Conservation (phyloP, 2,329 filamentous ascomycete genomes). For the Colletotrichum sp. region DNA sequence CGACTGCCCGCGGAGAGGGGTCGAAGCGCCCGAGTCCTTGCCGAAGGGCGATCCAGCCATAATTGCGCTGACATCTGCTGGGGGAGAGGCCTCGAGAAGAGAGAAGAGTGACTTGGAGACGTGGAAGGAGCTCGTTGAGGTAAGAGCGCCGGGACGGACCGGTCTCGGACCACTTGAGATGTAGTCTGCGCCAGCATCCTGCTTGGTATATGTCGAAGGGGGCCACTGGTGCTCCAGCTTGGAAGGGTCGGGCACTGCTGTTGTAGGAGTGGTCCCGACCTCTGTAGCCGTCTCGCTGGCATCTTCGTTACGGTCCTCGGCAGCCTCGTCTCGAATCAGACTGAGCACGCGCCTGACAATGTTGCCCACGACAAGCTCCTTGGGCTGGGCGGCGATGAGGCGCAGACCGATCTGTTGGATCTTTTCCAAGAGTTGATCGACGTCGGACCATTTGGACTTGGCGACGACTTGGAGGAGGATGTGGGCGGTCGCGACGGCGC, state of each 20-base stretch:
- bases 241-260: constrained; percentile 37
- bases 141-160: constrained; percentile 64
- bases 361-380: constrained; percentile 92
- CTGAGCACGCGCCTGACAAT: constrained; percentile 90
- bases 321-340: constrained; percentile 88
- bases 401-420: constrained; percentile 80
- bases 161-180: constrained; percentile 23
- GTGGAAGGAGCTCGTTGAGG: constrained; percentile 68
- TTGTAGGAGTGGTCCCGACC: constrained; percentile 39
- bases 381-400: constrained; percentile 82
- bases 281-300: constrained; percentile 62
- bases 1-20: constrained; percentile 46
- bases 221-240: constrained; percentile 34
- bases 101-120: constrained; percentile 84
- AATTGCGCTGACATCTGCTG: constrained; percentile 41
- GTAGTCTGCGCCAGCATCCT: constrained; percentile 32
- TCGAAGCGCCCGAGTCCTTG: constrained; percentile 51
- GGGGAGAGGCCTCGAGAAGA: constrained; percentile 76
- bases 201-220: constrained; percentile 36
- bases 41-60: constrained; percentile 51
- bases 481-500: constrained; percentile 89
- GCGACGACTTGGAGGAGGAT: constrained; percentile 88
- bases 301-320: constrained; percentile 75
- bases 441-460: constrained; percentile 78
- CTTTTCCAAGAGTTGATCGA: constrained; percentile 78